Percentiles rank a stretch among this genome's conserved stretches.
These are phyloP conservation scores for Mortierella sp. DNA, from an alignment of 371 early-diverging fungal genomes.

Conservation along the genomic window DNA sequence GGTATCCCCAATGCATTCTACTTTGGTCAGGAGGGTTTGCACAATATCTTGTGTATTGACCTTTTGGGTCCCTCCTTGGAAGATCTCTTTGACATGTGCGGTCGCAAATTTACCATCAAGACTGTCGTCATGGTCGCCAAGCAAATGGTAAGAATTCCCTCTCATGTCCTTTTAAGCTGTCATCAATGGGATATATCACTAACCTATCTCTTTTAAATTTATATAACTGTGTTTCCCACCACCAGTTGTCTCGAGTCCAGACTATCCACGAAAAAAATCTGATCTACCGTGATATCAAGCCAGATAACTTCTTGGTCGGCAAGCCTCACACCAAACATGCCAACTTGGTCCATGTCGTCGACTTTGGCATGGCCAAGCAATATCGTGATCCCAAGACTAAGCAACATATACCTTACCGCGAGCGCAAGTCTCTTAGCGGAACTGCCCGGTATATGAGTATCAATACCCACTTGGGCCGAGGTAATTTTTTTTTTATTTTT, in stretches of 20 bases:
- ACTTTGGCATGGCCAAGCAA: conserved; percentile 98
- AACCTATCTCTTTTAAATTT: background rate
- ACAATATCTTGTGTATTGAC: conserved; percentile 97
- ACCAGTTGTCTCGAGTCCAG: conserved; percentile 90
- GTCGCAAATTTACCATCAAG: conserved; percentile 91
- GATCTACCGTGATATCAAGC: conserved; percentile 99
- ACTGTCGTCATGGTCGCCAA: conserved; percentile 98
- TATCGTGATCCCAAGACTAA: conserved; percentile 96
- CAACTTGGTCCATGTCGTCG: conserved; percentile 84
- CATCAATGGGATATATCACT: background rate
- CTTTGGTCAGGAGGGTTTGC: conserved; percentile 97
- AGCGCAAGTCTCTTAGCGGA: conserved; percentile 93
- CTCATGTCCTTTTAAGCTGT: background rate
- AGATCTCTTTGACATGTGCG: conserved; percentile 97
- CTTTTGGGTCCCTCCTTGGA: conserved; percentile 97
- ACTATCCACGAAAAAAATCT: conserved; percentile 96
- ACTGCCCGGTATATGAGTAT: conserved; percentile 98
- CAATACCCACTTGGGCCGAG: conserved; percentile 95
- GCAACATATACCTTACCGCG: conserved; percentile 94
- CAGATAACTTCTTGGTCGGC: conserved; percentile 99
- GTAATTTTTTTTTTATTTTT: conserved; percentile 36
- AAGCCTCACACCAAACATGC: conserved; percentile 75
- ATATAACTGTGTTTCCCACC: too few relatives aligned
- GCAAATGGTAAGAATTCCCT: conserved; percentile 81
- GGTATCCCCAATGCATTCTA: conserved; percentile 95